A percentile compares a stretch with the other conserved stretches of the same genome.
Evolutionary conservation across 1,284 basidiomycete species (phyloP).

Genomic region (Volvariella surrecta): DNA sequence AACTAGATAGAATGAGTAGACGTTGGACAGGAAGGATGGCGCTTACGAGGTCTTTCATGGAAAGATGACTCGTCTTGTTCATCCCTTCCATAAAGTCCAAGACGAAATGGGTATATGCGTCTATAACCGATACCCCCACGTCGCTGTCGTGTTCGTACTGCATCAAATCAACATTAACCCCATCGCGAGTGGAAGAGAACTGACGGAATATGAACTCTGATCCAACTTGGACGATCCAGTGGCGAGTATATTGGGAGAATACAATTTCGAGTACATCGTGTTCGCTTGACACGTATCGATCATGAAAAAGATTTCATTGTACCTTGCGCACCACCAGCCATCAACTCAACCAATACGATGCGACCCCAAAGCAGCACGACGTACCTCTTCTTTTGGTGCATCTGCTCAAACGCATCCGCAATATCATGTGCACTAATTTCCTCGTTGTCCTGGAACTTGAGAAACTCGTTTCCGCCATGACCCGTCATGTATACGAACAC

Average conservation of each 20-base stretch:
- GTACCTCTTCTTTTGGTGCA: constrained; percentile 93
- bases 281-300: constrained; percentile 98
- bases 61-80: constrained; percentile 80
- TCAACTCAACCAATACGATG: background rate
- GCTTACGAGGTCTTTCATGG: constrained; percentile 81
- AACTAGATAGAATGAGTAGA: constrained; percentile 43
- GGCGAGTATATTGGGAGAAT: constrained; percentile 93
- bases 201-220: constrained; percentile 90
- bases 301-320: constrained; percentile 98
- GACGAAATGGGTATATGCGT: constrained; percentile 90
- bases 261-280: constrained; percentile 91
- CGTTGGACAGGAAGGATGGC: constrained; percentile 1
- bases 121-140: constrained; percentile 93
- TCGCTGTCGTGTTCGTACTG: constrained; percentile 91
- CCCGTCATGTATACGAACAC: constrained; percentile 98
- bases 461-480: constrained; percentile 95
- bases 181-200: constrained; percentile 15
- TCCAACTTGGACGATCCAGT: constrained; percentile 85
- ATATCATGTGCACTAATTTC: constrained; percentile 95
- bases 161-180: background rate
- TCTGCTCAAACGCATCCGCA: constrained; percentile 95
- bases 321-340: constrained; percentile 37
- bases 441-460: constrained; percentile 99
- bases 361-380: constrained; percentile 12
- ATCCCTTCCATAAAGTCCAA: constrained; percentile 89